A percentile compares a stretch with the other conserved stretches of the same genome.
phyloP scores from a whole-genome alignment of 495 filamentous ascomycete species.

The Venustampulla echinocandica region DNA sequence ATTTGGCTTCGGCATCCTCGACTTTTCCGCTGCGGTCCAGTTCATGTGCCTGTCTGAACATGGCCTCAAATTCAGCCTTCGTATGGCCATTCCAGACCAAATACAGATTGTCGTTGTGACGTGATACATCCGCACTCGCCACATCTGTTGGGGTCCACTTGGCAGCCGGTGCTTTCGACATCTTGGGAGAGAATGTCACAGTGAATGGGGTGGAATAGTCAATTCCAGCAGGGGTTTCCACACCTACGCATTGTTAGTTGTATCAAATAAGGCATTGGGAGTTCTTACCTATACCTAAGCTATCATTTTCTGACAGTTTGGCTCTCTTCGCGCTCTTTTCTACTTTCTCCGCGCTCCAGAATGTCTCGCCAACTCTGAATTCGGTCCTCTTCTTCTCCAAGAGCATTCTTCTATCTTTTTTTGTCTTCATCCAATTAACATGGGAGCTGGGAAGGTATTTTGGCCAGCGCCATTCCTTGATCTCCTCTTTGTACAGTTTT shows the following conservation, averaged over 20 bases:
- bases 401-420: background rate
- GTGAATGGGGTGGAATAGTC: background rate
- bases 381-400: background rate
- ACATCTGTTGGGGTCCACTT: too few species aligned
- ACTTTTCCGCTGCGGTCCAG: background rate
- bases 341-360: background rate
- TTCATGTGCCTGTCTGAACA: background rate
- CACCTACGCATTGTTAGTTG: background rate
- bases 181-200: too few species aligned
- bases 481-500: background rate
- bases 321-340: background rate
- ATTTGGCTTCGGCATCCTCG: conserved; percentile 1
- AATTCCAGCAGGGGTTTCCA: background rate
- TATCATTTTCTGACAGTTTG: background rate
- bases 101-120: background rate
- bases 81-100: background rate
- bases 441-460: background rate
- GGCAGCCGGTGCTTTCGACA: too few species aligned
- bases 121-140: background rate
- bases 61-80: background rate
- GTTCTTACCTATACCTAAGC: background rate
- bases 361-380: background rate
- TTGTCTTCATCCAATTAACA: background rate
- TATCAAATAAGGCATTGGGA: background rate
- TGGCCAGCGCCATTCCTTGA: background rate